Conservation (phyloP, 2,329 filamentous ascomycete species). For the Dactylellina sp. region DNA sequence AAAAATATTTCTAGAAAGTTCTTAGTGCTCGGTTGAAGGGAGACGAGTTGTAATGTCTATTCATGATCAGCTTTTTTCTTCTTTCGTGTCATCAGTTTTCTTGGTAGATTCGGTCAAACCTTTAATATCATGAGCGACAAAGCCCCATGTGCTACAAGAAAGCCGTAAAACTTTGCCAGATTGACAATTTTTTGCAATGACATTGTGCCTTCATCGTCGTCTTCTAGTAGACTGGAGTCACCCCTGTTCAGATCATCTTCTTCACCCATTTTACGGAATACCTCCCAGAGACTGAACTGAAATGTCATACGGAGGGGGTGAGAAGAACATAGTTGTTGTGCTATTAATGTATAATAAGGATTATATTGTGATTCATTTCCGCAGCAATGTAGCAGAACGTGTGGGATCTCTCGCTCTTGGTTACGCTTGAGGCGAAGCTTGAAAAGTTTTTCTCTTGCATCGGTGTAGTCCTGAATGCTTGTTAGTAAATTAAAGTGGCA, state of each 20-base stretch:
- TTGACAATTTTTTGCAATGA: constrained; percentile 73
- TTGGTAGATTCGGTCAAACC: constrained; percentile 61
- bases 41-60: constrained; percentile 79
- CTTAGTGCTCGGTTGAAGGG: constrained; percentile 79
- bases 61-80: constrained; percentile 1
- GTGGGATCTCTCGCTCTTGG: constrained; percentile 86
- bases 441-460: constrained; percentile 81
- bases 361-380: constrained; percentile 88
- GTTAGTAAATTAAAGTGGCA: constrained; percentile 11
- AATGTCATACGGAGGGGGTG: constrained; percentile 84
- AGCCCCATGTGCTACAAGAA: constrained; percentile 71
- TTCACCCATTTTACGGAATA: constrained; percentile 88
- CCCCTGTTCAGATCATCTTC: constrained; percentile 75
- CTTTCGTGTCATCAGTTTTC: background rate
- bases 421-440: constrained; percentile 87
- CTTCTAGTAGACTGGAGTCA: constrained; percentile 70
- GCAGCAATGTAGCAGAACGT: constrained; percentile 87
- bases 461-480: constrained; percentile 78
- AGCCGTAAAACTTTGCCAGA: constrained; percentile 75
- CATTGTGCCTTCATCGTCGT: constrained; percentile 68
- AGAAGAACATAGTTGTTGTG: constrained; percentile 79
- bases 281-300: constrained; percentile 85
- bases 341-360: constrained; percentile 90
- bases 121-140: constrained; percentile 69
- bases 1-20: constrained; percentile 84